Conservation (phyloP, 2,329 filamentous ascomycete genomes). For the Zymoseptoria brevis region DNA sequence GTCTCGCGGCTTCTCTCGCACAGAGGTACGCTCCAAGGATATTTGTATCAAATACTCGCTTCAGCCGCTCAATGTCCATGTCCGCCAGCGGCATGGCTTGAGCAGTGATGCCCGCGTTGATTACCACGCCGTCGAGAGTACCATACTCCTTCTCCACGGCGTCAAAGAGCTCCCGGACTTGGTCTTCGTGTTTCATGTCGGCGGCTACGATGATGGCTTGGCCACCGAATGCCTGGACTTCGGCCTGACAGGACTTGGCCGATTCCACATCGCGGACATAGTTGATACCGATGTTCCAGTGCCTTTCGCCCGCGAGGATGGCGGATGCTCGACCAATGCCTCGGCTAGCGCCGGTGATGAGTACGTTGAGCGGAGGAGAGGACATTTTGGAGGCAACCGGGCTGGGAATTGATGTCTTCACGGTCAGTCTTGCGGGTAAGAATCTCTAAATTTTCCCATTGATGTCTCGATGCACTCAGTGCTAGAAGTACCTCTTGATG, state of each 20-base stretch:
- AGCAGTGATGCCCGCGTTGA: constrained; percentile 25
- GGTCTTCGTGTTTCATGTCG: constrained; percentile 18
- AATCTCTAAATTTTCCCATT: too few relatives aligned
- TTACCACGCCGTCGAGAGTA: constrained; percentile 18
- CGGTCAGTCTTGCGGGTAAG: too few relatives aligned
- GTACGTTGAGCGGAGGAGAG: constrained; percentile 9
- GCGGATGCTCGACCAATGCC: constrained; percentile 23
- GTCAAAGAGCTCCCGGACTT: constrained; percentile 20
- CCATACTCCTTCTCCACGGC: constrained; percentile 17
- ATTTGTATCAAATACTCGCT: constrained; percentile 21
- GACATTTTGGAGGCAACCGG: background rate
- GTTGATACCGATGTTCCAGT: constrained; percentile 24
- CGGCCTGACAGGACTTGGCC: constrained; percentile 14
- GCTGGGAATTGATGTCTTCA: too few relatives aligned
- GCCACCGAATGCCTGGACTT: constrained; percentile 17
- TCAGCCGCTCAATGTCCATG: constrained; percentile 17
- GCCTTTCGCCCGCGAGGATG: constrained; percentile 16
- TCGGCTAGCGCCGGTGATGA: constrained; percentile 20
- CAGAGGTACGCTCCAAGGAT: constrained; percentile 24
- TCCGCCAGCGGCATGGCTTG: constrained; percentile 17
- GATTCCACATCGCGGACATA: constrained; percentile 15
- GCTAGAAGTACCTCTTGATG: background rate
- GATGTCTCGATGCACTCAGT: background rate
- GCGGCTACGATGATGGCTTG: constrained; percentile 13
- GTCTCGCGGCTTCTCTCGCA: constrained; percentile 22